Conservation (phyloP, 2,329 filamentous ascomycete species). For the Mycosphaerella sp. region DNA sequence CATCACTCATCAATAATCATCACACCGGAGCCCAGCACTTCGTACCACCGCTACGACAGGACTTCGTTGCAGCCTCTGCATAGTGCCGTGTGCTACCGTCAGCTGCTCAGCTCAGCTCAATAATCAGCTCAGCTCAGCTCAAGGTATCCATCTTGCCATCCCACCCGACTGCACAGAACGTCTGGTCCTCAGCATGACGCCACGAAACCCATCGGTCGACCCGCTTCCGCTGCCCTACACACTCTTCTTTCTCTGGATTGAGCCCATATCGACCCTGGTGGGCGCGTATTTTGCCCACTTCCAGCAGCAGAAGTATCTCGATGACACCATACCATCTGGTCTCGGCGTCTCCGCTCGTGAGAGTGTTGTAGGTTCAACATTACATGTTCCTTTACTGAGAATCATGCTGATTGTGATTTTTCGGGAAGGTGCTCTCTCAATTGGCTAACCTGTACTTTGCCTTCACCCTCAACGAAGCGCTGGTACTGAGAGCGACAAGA, state of each 20-base stretch:
- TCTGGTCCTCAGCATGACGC: neutral
- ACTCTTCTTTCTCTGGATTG: slow-evolving; percentile 69
- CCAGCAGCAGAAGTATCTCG: slow-evolving; percentile 53
- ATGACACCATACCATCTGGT: slow-evolving; percentile 38
- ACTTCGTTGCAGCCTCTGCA: neutral
- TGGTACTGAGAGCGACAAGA: slow-evolving; percentile 63
- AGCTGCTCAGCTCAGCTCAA: slow-evolving; percentile 1
- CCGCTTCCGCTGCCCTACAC: slow-evolving; percentile 57
- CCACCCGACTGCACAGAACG: neutral
- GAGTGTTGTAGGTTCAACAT: slow-evolving; percentile 41
- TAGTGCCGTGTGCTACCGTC: slow-evolving; percentile 4
- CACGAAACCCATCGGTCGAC: slow-evolving; percentile 3
- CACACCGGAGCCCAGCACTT: neutral
- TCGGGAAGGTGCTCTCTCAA: slow-evolving; percentile 56
- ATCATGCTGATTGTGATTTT: no score
- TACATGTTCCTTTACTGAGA: no score
- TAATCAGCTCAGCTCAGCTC: neutral
- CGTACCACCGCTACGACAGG: neutral
- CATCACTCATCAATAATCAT: neutral
- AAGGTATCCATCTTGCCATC: no score
- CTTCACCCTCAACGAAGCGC: slow-evolving; percentile 69
- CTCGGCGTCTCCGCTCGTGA: slow-evolving; percentile 51
- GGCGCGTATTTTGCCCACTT: slow-evolving; percentile 51
- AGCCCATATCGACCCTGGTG: slow-evolving; percentile 51
- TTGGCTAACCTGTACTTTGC: slow-evolving; percentile 72